Base-by-base conservation (phyloP, 495 filamentous ascomycete genomes). In the Pyrenula aspistea region DNA sequence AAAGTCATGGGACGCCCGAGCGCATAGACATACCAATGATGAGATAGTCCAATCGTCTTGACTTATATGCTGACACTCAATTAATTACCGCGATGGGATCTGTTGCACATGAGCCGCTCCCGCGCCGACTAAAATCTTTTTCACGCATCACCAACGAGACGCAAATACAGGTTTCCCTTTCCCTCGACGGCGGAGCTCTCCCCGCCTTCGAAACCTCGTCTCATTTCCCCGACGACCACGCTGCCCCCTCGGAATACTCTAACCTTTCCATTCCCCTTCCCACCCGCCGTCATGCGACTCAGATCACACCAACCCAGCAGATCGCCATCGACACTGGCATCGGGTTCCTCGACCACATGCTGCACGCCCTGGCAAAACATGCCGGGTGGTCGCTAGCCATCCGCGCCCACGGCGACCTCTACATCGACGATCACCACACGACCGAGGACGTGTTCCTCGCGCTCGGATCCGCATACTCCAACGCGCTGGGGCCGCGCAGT, bases 371-470 rank as follows among this genome's bases (percentile, higher is more conserved):
- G 47, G 87, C 93, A 1, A 97, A 98, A 68, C 93, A 98, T 71
- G 83, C 87, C 0, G 92, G 92, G 19, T 96, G 91, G 93, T 89
- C 84, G 75, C 70, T 98, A 62, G 80, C 80, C 10, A 71, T 98
- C 22, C 75, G 81, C 49, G 92, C 89, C 63, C 79, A 83, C 68
- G 93, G 93, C 19, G 93, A 98, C 73, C 68, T 97, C 22, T 86
- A 91, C 73, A 96, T 98, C 73, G 93, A 98, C 74, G 93, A 97
- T 78, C 93, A 98, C 75, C 93, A 98, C 77, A 95, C 92, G 2
- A 84, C 91, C 56, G 93, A 98, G 82, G 93, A 98, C 73, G 87
- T 86, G 55, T 93, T 89, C 76, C 83, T 98, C 60, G 89, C 90
- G 20, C 84, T 98, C 51, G 93, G 93, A 48, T 72, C 74, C 54